A percentile compares a stretch with the other conserved stretches of the same genome.
These are phyloP conservation scores for Lathyrus tuberosus DNA, from an alignment of 306 rosid species.

Conservation along the genomic window DNA sequence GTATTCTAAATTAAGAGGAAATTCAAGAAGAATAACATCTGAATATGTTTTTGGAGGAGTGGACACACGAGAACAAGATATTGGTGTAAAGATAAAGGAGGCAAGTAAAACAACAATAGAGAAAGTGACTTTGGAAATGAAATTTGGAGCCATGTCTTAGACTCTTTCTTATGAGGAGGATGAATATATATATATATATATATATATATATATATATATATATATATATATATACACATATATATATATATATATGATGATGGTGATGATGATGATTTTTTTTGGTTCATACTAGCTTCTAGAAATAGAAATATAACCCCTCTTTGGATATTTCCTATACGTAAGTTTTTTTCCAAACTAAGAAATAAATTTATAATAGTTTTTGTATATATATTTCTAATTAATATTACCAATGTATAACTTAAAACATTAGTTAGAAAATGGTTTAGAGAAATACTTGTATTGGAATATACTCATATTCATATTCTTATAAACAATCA, in stretches of 20 bases:
- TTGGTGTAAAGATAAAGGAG: conserved; percentile 35
- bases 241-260: background rate
- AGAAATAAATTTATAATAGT: background rate
- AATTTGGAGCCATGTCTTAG: conserved; percentile 35
- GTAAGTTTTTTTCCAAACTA: background rate
- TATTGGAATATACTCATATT: no score
- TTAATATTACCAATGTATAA: background rate
- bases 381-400: no score
- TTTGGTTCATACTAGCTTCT: conserved; percentile 5
- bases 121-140: background rate
- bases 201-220: background rate
- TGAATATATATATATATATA: background rate
- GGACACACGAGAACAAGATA: conserved; percentile 7
- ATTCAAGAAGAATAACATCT: conserved; percentile 21
- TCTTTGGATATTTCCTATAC: background rate
- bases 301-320: background rate
- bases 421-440: no score
- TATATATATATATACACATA: background rate
- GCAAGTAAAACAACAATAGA: conserved; percentile 33
- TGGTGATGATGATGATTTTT: background rate
- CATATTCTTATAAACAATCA: no score
- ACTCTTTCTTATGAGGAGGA: background rate
- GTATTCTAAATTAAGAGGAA: conserved; percentile 60
- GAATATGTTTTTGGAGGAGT: conserved; percentile 24
- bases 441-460: no score